Conservation (phyloP, 257 asterid species). For the Nicotiana tomentosiformis region DNA sequence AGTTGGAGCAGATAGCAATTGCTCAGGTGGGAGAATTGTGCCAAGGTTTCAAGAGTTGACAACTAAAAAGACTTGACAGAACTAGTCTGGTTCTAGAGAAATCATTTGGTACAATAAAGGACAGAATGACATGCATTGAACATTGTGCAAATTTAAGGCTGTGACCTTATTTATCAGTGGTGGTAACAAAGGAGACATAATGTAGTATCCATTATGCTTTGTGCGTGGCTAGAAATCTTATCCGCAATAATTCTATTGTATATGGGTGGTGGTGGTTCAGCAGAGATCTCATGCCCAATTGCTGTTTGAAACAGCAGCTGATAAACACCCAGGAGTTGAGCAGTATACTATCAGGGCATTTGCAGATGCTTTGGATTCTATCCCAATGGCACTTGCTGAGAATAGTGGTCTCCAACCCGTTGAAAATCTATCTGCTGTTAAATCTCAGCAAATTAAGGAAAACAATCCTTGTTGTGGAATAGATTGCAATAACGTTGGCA, state of each 20-base stretch:
- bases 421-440: conserved; percentile 80
- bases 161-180: conserved; percentile 94
- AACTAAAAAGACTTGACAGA: conserved; percentile 64
- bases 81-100: conserved; percentile 92
- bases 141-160: conserved; percentile 93
- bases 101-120: conserved; percentile 85
- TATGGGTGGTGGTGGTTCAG: conserved; percentile 99
- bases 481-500: conserved; percentile 79
- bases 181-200: conserved; percentile 91
- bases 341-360: conserved; percentile 96
- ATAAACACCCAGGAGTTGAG: conserved; percentile 90
- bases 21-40: conserved; percentile 97
- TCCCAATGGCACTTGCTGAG: conserved; percentile 94
- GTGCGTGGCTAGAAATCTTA: conserved; percentile 85
- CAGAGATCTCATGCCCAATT: conserved; percentile 83
- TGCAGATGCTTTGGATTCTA: conserved; percentile 87
- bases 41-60: conserved; percentile 93
- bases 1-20: conserved; percentile 82
- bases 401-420: conserved; percentile 89
- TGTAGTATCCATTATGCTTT: conserved; percentile 91
- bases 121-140: conserved; percentile 86
- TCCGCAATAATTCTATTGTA: conserved; percentile 83
- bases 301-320: conserved; percentile 92
- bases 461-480: conserved; percentile 58
- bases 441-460: conserved; percentile 90